A percentile compares a stretch with the other conserved stretches of the same genome.
Conservation (phyloP, 2,329 filamentous ascomycete species). For the Botrytis paeoniae region DNA sequence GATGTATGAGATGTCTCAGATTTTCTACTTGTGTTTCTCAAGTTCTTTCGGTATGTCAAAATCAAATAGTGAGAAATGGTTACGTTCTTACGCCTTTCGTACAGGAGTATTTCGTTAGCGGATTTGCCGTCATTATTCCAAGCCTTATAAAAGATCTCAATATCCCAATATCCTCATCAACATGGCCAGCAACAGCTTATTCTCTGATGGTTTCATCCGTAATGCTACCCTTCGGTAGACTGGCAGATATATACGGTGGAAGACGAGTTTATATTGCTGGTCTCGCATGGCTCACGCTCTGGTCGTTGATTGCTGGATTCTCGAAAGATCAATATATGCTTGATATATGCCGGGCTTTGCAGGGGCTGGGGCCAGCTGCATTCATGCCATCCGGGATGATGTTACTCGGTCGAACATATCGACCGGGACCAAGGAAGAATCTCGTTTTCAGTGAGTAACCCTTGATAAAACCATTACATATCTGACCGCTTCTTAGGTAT, state of each 20-base stretch:
- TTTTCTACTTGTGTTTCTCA: constrained; percentile 17
- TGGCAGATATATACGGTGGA: constrained; percentile 59
- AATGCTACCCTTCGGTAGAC: constrained; percentile 58
- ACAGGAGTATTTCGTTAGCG: constrained; percentile 63
- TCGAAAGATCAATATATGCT: constrained; percentile 64
- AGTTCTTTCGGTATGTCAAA: constrained; percentile 16
- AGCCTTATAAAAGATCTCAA: constrained; percentile 56
- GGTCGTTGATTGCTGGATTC: constrained; percentile 68
- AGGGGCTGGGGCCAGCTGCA: constrained; percentile 68
- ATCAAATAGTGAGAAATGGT: not conserved
- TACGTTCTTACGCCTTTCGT: not conserved
- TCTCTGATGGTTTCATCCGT: constrained; percentile 52
- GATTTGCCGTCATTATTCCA: constrained; percentile 69
- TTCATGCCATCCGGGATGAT: constrained; percentile 65
- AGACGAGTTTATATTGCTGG: constrained; percentile 55
- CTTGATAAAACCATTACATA: not conserved
- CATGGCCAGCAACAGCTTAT: constrained; percentile 59
- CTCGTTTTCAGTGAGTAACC: constrained; percentile 45
- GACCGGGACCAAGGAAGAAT: constrained; percentile 64
- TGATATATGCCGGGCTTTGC: constrained; percentile 66
- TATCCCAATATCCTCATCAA: constrained; percentile 58
- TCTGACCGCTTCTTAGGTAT: constrained; percentile 16
- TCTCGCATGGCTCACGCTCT: constrained; percentile 60
- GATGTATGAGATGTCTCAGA: not conserved
- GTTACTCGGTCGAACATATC: constrained; percentile 58